Conservation (phyloP, 371 early-diverging fungal species). For the Dentiscutata heterogama region DNA sequence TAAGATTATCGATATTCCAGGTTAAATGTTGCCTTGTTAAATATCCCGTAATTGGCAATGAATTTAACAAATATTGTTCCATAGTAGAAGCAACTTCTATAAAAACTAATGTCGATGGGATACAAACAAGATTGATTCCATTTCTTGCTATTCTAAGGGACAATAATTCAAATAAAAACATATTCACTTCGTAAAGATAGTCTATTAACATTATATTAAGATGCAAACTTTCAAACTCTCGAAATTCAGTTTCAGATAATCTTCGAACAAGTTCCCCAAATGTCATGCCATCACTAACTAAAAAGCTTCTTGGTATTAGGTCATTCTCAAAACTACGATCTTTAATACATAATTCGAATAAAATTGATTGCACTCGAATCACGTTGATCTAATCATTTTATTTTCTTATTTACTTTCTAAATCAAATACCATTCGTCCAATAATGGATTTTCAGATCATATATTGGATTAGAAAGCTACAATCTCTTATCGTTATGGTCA, state of each 20-base stretch:
- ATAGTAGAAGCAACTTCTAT: slow-evolving; percentile 39
- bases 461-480: too few species aligned
- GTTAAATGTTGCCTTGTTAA: slow-evolving; percentile 1
- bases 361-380: too few species aligned
- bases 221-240: slow-evolving; percentile 26
- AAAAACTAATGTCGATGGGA: slow-evolving; percentile 24
- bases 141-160: slow-evolving; percentile 22
- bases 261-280: slow-evolving; percentile 9
- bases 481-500: too few species aligned
- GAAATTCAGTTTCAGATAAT: background rate
- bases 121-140: background rate
- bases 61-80: slow-evolving; percentile 37
- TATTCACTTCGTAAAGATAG: slow-evolving; percentile 34
- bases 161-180: slow-evolving; percentile 46
- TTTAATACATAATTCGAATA: slow-evolving; percentile 31
- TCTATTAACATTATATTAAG: slow-evolving; percentile 20
- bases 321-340: background rate
- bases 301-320: slow-evolving; percentile 28
- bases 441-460: too few species aligned
- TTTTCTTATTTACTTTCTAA: too few species aligned
- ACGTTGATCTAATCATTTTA: too few species aligned
- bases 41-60: slow-evolving; percentile 12
- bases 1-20: slow-evolving; percentile 30
- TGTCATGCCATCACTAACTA: slow-evolving; percentile 36
- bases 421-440: too few species aligned